Evolutionary conservation across 108 stramenopile species (phyloP).

Genomic region (Schizochytrium sp.): DNA sequence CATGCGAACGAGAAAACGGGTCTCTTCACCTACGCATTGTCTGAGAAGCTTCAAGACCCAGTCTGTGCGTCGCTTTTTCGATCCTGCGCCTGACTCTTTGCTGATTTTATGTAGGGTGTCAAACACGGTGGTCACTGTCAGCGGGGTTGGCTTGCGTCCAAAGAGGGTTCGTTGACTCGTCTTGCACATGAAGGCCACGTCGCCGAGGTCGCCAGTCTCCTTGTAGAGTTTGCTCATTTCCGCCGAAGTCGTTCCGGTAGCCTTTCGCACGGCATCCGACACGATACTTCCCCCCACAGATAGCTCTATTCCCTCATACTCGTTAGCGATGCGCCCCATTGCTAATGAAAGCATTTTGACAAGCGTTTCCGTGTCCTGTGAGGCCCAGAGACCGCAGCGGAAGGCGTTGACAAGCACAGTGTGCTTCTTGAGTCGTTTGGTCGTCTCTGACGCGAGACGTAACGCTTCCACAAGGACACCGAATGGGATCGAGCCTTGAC

Average conservation of each 20-base stretch:
- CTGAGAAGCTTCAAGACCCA: neutral
- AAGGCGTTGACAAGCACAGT: neutral
- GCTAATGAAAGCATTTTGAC: neutral
- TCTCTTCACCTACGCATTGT: neutral
- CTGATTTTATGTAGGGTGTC: neutral
- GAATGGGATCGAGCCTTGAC: neutral
- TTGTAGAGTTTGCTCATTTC: neutral
- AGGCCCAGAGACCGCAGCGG: neutral
- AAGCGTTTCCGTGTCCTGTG: neutral
- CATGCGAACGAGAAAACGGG: neutral
- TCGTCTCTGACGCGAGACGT: neutral
- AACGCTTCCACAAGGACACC: neutral
- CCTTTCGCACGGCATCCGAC: neutral
- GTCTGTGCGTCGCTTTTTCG: neutral
- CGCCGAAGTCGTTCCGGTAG: neutral
- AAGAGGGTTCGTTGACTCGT: neutral
- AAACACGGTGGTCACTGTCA: neutral
- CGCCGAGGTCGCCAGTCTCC: neutral
- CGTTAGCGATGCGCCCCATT: neutral
- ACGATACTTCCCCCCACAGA: neutral
- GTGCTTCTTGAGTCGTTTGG: constrained; percentile 9
- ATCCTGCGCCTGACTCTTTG: neutral
- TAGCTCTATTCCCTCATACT: neutral
- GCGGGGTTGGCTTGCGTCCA: neutral
- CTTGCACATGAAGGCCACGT: neutral